These are phyloP conservation scores for Eutrema salsugineum DNA, from an alignment of 441 rosid species.

Conservation along the genomic window DNA sequence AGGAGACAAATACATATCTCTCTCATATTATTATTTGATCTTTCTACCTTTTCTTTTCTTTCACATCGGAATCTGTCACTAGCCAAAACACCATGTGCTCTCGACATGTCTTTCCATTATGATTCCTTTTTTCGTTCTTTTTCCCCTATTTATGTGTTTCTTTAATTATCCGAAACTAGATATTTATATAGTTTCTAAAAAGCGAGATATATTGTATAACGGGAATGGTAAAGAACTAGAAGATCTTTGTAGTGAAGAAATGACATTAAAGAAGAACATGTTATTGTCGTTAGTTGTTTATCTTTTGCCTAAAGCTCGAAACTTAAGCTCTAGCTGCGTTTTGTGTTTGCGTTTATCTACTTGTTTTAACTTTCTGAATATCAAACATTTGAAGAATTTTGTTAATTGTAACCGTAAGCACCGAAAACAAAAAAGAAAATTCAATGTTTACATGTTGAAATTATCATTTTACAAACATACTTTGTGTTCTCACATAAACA, in stretches of 20 bases:
- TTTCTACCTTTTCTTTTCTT: neutral
- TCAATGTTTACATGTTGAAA: too few relatives aligned
- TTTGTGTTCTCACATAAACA: too few relatives aligned
- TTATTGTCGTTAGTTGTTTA: neutral
- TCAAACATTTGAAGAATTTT: too few relatives aligned
- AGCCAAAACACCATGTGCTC: conserved; percentile 30
- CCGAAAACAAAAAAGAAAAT: too few relatives aligned
- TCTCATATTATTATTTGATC: conserved; percentile 12
- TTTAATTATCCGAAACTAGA: neutral
- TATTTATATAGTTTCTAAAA: neutral
- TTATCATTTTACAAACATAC: too few relatives aligned
- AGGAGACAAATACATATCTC: conserved; percentile 23
- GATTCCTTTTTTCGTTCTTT: neutral
- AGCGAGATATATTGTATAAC: neutral
- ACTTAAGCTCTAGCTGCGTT: too few relatives aligned
- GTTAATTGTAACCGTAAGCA: too few relatives aligned
- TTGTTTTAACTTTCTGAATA: too few relatives aligned
- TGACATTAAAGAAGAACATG: neutral
- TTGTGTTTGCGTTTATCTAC: too few relatives aligned
- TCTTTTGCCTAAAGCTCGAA: neutral
- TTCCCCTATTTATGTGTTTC: conserved; percentile 2
- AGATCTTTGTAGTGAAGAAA: neutral
- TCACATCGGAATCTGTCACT: conserved; percentile 24
- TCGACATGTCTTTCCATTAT: conserved; percentile 29
- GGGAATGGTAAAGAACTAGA: neutral